Percentiles rank a stretch among this genome's conserved stretches.
phyloP scores from a whole-genome alignment of 805 yeast genomes.

The Saturnispora sanitii region DNA sequence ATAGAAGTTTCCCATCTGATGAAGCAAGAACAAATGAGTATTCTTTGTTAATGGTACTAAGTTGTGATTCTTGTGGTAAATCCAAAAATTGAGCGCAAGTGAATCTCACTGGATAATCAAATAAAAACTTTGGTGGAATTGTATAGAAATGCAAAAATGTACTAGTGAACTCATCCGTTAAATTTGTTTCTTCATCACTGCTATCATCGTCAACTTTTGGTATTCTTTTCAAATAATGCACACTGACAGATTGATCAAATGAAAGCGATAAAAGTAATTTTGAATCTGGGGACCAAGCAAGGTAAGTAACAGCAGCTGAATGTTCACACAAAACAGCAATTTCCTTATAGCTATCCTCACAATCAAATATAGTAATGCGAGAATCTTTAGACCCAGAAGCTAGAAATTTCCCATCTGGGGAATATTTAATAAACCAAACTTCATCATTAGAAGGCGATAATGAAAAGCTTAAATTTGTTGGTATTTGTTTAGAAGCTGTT shows the following conservation, averaged over 20 bases:
- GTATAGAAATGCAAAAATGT: too few species aligned
- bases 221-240: constrained; percentile 23
- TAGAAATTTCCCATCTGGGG: constrained; percentile 63
- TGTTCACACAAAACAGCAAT: constrained; percentile 35
- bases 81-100: constrained; percentile 12
- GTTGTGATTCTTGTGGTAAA: constrained; percentile 6
- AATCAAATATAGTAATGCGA: constrained; percentile 56
- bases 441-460: constrained; percentile 54
- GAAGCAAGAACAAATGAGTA: constrained; percentile 12
- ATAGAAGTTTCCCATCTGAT: constrained; percentile 12
- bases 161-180: too few species aligned
- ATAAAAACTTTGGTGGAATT: too few species aligned
- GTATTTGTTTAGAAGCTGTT: too few species aligned
- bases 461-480: constrained; percentile 37
- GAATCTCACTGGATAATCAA: constrained; percentile 9
- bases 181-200: too few species aligned
- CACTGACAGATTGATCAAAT: constrained; percentile 55
- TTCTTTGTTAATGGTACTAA: constrained; percentile 2
- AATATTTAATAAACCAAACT: constrained; percentile 76
- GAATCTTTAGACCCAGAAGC: constrained; percentile 74
- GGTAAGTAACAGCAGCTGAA: constrained; percentile 47
- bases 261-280: constrained; percentile 58
- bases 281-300: constrained; percentile 73
- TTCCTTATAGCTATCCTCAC: constrained; percentile 34
- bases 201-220: too few species aligned